A percentile compares a stretch with the other conserved stretches of the same genome.
These are phyloP conservation scores for Daldinia eschscholtzii DNA, from an alignment of 2,329 filamentous ascomycete genomes.

Conservation along the genomic window DNA sequence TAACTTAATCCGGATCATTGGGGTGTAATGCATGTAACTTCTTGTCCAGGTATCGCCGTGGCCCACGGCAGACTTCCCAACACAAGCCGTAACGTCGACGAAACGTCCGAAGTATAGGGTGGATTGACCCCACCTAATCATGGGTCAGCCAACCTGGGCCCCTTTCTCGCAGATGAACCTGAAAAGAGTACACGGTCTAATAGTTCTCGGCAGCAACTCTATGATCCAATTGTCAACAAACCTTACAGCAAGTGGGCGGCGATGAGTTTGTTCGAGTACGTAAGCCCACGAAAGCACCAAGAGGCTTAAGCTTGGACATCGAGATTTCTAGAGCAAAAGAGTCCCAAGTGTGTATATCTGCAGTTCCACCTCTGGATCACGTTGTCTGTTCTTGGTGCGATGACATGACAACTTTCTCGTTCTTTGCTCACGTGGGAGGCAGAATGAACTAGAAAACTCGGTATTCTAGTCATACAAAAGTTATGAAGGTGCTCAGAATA, in stretches of 20 bases:
- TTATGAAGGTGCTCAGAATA: background rate
- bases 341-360: background rate
- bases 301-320: background rate
- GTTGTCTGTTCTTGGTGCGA: background rate
- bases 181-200: background rate
- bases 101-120: background rate
- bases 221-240: background rate
- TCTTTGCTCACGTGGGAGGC: background rate
- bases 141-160: background rate
- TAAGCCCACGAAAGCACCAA: background rate
- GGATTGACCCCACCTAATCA: slow-evolving; percentile 3
- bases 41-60: background rate
- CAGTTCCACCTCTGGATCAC: slow-evolving; percentile 2
- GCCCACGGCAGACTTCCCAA: background rate
- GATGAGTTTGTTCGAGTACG: background rate
- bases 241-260: background rate
- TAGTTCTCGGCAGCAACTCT: background rate
- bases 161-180: background rate
- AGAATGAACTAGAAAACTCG: background rate
- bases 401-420: background rate
- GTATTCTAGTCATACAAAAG: background rate
- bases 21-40: slow-evolving; percentile 7
- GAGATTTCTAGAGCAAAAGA: background rate
- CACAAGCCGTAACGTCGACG: background rate
- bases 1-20: slow-evolving; percentile 8